phyloP scores from a whole-genome alignment of 2,329 filamentous ascomycete species.

The Diaporthe longicolla region DNA sequence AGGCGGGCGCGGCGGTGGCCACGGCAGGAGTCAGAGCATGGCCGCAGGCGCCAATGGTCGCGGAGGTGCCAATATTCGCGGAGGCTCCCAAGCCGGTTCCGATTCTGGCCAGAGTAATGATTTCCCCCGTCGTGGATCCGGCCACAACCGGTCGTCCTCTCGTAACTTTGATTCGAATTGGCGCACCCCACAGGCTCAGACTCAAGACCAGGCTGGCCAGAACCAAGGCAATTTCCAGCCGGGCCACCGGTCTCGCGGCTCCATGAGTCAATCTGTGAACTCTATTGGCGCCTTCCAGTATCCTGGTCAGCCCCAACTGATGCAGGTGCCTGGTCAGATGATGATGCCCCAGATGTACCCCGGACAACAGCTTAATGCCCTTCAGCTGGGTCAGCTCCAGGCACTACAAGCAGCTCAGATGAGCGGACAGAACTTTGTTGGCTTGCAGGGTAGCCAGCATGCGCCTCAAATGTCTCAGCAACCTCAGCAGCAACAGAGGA shows the following conservation, averaged over 20 bases:
- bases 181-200: constrained; percentile 88
- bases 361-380: constrained; percentile 87
- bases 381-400: constrained; percentile 92
- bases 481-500: constrained; percentile 91
- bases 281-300: constrained; percentile 92
- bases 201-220: constrained; percentile 61
- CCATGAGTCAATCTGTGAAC: constrained; percentile 87
- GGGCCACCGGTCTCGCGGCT: constrained; percentile 88
- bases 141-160: constrained; percentile 86
- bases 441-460: constrained; percentile 79
- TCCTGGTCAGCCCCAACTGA: constrained; percentile 85
- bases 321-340: constrained; percentile 89
- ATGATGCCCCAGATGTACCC: constrained; percentile 88
- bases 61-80: constrained; percentile 74
- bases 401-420: constrained; percentile 91
- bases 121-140: constrained; percentile 82
- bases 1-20: constrained; percentile 68
- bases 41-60: constrained; percentile 76
- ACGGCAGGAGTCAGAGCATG: constrained; percentile 92
- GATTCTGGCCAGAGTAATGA: constrained; percentile 68
- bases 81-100: constrained; percentile 69
- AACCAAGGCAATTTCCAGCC: constrained; percentile 87
- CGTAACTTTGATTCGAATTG: constrained; percentile 99
- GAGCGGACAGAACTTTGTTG: constrained; percentile 80
- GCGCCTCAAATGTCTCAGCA: constrained; percentile 76